Percentiles rank a stretch among this genome's conserved stretches.
phyloP scores from a whole-genome alignment of 2,329 filamentous ascomycete genomes.

The Pseudohalonectria lignicola region DNA sequence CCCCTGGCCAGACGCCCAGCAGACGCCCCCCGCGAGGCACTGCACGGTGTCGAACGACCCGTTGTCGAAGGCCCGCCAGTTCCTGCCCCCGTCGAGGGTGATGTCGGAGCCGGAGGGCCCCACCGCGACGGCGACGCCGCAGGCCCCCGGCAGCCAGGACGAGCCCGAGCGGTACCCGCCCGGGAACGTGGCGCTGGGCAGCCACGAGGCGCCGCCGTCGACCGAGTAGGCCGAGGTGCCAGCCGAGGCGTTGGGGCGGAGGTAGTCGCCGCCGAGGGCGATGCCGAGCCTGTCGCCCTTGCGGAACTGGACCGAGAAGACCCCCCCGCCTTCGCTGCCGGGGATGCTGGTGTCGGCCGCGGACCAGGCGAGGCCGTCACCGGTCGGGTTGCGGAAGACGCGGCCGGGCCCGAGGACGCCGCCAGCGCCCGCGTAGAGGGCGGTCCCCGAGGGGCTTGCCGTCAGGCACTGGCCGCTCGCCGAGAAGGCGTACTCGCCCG shows the following conservation, averaged over 20 bases:
- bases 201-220: slow-evolving; percentile 19
- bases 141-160: slow-evolving; percentile 15
- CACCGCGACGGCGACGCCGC: slow-evolving; percentile 16
- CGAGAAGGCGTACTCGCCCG: slow-evolving; percentile 18
- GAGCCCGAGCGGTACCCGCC: slow-evolving; percentile 19
- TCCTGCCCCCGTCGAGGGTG: slow-evolving; percentile 16
- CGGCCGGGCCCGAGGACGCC: slow-evolving; percentile 14
- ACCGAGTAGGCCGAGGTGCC: slow-evolving; percentile 17
- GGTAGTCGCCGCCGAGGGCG: slow-evolving; percentile 19
- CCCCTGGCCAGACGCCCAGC: slow-evolving; percentile 19
- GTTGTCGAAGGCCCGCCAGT: slow-evolving; percentile 17
- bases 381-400: slow-evolving; percentile 15
- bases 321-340: slow-evolving; percentile 15
- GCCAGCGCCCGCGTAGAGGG: slow-evolving; percentile 16
- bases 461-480: slow-evolving; percentile 21
- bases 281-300: slow-evolving; percentile 13
- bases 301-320: slow-evolving; percentile 20
- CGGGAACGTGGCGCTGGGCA: slow-evolving; percentile 12
- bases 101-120: slow-evolving; percentile 20
- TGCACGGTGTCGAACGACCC: slow-evolving; percentile 20
- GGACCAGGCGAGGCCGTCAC: slow-evolving; percentile 15
- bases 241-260: slow-evolving; percentile 9
- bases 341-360: slow-evolving; percentile 14
- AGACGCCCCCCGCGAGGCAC: slow-evolving; percentile 13
- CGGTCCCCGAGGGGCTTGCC: slow-evolving; percentile 15